Conservation (phyloP, 371 early-diverging fungal species). For the Nosema muscidifuracis region DNA sequence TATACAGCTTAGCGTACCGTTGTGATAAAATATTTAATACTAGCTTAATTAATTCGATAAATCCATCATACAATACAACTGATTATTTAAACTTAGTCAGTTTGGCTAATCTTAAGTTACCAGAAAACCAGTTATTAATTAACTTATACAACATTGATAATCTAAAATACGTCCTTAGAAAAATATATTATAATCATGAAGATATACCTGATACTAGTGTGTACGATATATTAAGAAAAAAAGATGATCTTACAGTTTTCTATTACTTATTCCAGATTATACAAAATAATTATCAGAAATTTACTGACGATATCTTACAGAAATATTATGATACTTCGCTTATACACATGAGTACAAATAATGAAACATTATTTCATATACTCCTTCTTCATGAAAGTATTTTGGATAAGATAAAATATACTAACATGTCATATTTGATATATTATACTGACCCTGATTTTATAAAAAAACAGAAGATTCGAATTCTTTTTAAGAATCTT, state of each 20-base stretch:
- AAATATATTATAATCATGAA: not conserved
- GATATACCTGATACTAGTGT: not conserved
- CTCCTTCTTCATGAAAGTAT: conserved; percentile 31
- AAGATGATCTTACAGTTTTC: not conserved
- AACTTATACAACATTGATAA: not conserved
- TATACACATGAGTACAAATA: conserved; percentile 12
- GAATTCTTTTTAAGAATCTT: conserved; percentile 20
- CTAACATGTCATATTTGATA: conserved; percentile 15
- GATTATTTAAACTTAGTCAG: not conserved
- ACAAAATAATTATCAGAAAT: conserved; percentile 2
- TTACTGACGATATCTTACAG: too few species aligned
- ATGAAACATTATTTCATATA: conserved; percentile 44
- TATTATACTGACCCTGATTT: conserved; percentile 21
- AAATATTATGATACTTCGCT: conserved; percentile 24
- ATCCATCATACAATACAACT: not conserved
- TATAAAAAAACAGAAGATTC: conserved; percentile 37
- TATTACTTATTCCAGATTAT: conserved; percentile 16
- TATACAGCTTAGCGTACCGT: not conserved
- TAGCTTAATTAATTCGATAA: not conserved
- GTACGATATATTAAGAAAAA: not conserved
- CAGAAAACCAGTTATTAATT: not conserved
- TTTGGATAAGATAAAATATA: conserved; percentile 17
- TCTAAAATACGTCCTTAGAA: not conserved
- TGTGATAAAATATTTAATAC: conserved; percentile 3
- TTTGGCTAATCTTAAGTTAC: not conserved